These are phyloP conservation scores for Apiotrichum siamense DNA, from an alignment of 1,284 basidiomycete species.

Conservation along the genomic window DNA sequence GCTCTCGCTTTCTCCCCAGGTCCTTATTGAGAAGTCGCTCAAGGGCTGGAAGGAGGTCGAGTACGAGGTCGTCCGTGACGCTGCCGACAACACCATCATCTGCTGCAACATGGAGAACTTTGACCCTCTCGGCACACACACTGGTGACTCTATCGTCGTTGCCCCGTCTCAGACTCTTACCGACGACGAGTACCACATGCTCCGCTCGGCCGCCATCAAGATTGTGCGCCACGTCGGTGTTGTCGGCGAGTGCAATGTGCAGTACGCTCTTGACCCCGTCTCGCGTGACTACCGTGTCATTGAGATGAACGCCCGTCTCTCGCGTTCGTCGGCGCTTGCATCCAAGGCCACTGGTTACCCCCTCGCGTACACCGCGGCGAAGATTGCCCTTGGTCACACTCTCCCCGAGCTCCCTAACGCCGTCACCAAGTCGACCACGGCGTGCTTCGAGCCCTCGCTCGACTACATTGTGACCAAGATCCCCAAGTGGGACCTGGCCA, in stretches of 20 bases:
- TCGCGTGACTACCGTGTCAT: conserved; percentile 96
- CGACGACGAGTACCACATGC: conserved; percentile 98
- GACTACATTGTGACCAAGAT: conserved; percentile 99
- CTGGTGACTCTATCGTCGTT: conserved; percentile 99
- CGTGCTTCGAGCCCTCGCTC: conserved; percentile 98
- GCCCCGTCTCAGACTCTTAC: conserved; percentile 97
- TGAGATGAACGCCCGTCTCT: conserved; percentile 84
- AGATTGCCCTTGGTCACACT: conserved; percentile 97
- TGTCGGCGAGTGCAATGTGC: conserved; percentile 87
- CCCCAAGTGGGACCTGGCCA: conserved; percentile 98
- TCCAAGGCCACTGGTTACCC: conserved; percentile 99
- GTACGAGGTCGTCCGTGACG: conserved; percentile 98
- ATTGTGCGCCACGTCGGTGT: conserved; percentile 96
- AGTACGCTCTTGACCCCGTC: conserved; percentile 93
- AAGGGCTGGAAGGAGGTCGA: conserved; percentile 99
- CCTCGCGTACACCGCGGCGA: conserved; percentile 97
- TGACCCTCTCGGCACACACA: conserved; percentile 97
- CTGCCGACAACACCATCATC: conserved; percentile 89
- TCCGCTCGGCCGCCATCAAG: conserved; percentile 94
- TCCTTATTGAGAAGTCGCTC: conserved; percentile 95
- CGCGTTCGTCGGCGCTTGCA: conserved; percentile 77
- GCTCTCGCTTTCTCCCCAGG: conserved; percentile 86
- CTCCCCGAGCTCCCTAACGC: conserved; percentile 97
- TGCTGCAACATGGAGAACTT: conserved; percentile 99
- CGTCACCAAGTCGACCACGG: conserved; percentile 98